Percentiles rank a stretch among this genome's conserved stretches.
phyloP scores from a whole-genome alignment of 2,329 filamentous ascomycete species.

The Beauveria sp. region DNA sequence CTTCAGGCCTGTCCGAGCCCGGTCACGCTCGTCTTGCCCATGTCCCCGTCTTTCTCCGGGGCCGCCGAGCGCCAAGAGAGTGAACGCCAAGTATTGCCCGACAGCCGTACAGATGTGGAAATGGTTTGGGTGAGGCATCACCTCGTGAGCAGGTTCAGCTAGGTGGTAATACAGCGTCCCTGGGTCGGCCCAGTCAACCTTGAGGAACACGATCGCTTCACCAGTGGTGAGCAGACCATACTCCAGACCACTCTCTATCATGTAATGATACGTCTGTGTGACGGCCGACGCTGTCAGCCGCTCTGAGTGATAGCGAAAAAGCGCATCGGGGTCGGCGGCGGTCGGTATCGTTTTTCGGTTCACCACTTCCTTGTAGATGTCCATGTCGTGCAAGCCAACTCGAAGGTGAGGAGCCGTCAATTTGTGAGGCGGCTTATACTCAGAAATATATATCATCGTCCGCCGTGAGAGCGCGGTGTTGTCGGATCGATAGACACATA shows the following conservation, averaged over 20 bases:
- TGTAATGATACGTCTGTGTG: slow-evolving; percentile 42
- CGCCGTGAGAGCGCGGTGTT: slow-evolving; percentile 6
- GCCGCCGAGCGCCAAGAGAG: not conserved
- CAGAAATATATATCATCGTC: slow-evolving; percentile 25
- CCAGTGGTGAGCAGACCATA: slow-evolving; percentile 36
- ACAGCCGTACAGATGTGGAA: slow-evolving; percentile 6
- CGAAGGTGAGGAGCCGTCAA: slow-evolving; percentile 34
- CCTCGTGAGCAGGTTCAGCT: slow-evolving; percentile 5
- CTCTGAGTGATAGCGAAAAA: slow-evolving; percentile 28
- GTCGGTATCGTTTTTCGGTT: slow-evolving; percentile 22
- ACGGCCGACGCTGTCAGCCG: slow-evolving; percentile 34
- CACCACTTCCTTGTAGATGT: slow-evolving; percentile 32
- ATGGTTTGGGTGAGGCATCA: not conserved
- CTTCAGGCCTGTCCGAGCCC: slow-evolving; percentile 10
- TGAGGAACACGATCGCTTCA: slow-evolving; percentile 37
- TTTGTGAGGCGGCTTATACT: slow-evolving; percentile 43
- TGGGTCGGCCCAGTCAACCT: slow-evolving; percentile 20
- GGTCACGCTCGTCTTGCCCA: slow-evolving; percentile 16
- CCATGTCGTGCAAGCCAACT: slow-evolving; percentile 32
- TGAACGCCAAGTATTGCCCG: slow-evolving; percentile 10
- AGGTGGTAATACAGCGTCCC: slow-evolving; percentile 9
- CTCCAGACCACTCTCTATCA: slow-evolving; percentile 37
- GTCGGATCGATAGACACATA: slow-evolving; percentile 21
- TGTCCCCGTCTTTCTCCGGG: slow-evolving; percentile 7
- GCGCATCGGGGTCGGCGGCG: slow-evolving; percentile 21